Base-by-base conservation (phyloP, 106 monocot genomes). In the Apostasia ramifera region DNA sequence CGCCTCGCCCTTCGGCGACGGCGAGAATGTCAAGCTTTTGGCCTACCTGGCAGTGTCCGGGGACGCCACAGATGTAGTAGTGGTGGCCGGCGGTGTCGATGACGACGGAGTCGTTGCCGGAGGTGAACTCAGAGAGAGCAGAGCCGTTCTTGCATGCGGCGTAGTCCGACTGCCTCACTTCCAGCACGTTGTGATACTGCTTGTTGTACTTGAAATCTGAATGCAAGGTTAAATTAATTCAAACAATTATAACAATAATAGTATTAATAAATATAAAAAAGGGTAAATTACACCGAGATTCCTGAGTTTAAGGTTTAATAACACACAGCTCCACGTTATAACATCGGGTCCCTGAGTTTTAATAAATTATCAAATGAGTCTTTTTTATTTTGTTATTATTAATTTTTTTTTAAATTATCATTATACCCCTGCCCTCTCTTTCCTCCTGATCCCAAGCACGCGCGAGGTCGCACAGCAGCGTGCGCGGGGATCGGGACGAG, bases 1-100 rank as follows among this genome's bases (percentile, higher is more conserved):
- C 26, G 26, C 26, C 26, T 26, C 0, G 26, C 26, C 26, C 26
- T 26, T 26, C 26, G 48, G 14, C 48, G 65, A 49, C 15, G 8
- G 65, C 68, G 47, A 2, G 5, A n/a, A 72, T 40, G 50, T 69
- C 63, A 38, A 79, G 14, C 68, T 72, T 83, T 42, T 72, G 76
- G 44, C 83, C 83, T 1, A 45, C 3, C 1, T 40, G 15, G 61
- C 83, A 83, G 69, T 83, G 83, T 49, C 63, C 49, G 4, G 71
- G 53, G 51, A 83, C 14, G 43, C 83, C 78, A 42, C 82, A 83
- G 40, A 83, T 83, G 72, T 70, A 83, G 63, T 76, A 79, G 45
- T 71, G 63, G 7, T 53, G 43, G 55, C 83, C 83, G 9, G 63
- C 51, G 8, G 55, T 5, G 38, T 55, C 55, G 37, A 79, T 48